phyloP scores from a whole-genome alignment of 1,284 basidiomycete species.

The Inonotus hispidus region DNA sequence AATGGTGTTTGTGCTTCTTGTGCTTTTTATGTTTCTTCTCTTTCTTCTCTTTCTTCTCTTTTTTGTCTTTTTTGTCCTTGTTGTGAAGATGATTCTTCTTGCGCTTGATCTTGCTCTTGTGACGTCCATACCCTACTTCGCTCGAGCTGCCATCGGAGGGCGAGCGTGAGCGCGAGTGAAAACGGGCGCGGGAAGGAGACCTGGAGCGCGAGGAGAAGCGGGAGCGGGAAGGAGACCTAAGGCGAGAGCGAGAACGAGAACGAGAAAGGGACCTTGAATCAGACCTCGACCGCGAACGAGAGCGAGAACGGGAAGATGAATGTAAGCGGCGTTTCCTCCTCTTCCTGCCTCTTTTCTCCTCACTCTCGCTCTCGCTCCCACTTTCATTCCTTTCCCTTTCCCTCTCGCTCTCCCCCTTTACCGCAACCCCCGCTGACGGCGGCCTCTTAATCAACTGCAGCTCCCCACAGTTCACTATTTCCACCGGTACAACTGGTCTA shows the following conservation, averaged over 20 bases:
- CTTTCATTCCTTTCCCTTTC: constrained; percentile 18
- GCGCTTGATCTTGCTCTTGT: constrained; percentile 25
- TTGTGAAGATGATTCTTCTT: constrained; percentile 28
- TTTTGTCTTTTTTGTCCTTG: constrained; percentile 21
- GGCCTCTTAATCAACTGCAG: constrained; percentile 57
- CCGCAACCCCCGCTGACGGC: neutral
- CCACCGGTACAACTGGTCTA: constrained; percentile 64
- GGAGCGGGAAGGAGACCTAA: neutral
- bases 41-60: constrained; percentile 26
- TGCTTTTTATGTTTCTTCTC: constrained; percentile 27
- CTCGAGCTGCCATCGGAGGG: constrained; percentile 3
- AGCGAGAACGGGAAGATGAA: constrained; percentile 23
- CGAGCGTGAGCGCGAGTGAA: neutral
- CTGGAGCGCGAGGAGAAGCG: constrained; percentile 8
- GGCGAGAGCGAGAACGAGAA: constrained; percentile 9
- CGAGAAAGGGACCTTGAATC: constrained; percentile 25
- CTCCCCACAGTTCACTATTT: constrained; percentile 81
- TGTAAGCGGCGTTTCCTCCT: constrained; percentile 22
- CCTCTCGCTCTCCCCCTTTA: constrained; percentile 21
- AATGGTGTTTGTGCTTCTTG: constrained; percentile 19
- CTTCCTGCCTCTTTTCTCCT: constrained; percentile 27
- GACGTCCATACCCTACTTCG: constrained; percentile 23
- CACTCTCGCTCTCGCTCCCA: constrained; percentile 21
- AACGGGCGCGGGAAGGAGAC: neutral
- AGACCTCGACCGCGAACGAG: constrained; percentile 16